Evolutionary conservation across 441 rosid species (phyloP).

Genomic region (Brassica balearica): DNA sequence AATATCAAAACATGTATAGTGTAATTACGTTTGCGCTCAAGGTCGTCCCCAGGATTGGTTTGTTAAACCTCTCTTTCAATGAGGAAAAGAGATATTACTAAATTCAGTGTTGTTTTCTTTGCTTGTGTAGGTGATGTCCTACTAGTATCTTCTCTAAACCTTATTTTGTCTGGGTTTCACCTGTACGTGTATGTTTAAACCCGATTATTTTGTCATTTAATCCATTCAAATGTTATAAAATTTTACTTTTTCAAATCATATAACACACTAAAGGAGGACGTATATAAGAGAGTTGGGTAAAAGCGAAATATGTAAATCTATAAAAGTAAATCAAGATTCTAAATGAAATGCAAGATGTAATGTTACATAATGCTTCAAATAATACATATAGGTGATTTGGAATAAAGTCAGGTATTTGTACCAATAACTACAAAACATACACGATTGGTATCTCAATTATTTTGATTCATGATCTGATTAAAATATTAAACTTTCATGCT

Average conservation of each 20-base stretch:
- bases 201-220: background rate
- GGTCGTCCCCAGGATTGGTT: no score
- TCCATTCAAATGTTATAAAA: background rate
- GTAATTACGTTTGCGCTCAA: no score
- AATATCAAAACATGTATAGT: no score
- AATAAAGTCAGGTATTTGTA: background rate
- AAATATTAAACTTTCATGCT: constrained; percentile 30
- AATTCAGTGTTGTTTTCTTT: no score
- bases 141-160: no score
- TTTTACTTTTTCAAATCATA: background rate
- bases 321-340: background rate
- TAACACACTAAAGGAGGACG: background rate
- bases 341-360: background rate
- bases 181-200: background rate
- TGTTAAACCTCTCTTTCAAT: no score
- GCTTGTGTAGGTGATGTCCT: no score
- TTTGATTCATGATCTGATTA: constrained; percentile 35
- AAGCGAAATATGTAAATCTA: background rate
- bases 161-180: background rate
- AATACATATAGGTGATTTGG: background rate
- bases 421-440: background rate
- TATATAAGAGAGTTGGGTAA: background rate
- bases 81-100: no score
- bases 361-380: background rate
- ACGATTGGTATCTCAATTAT: constrained; percentile 25